Evolutionary conservation across 1,284 basidiomycete species (phyloP).

Genomic region (Pterulicium gracile): DNA sequence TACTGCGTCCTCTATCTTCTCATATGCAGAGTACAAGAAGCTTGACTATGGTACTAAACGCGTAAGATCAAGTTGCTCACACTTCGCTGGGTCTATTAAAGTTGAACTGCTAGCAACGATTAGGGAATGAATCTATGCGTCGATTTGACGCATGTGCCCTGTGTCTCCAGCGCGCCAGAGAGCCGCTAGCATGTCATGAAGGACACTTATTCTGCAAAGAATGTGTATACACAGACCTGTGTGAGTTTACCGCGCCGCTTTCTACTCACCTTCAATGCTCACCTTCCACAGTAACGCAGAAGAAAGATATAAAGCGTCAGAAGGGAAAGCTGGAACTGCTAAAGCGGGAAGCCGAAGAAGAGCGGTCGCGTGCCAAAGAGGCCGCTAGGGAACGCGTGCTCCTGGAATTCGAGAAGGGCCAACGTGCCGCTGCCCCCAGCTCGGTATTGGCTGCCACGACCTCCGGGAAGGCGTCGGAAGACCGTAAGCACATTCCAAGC

Average conservation of each 20-base stretch:
- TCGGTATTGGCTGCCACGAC: slow-evolving; percentile 22
- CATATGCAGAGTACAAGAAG: slow-evolving; percentile 78
- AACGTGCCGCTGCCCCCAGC: slow-evolving; percentile 49
- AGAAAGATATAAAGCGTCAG: slow-evolving; percentile 81
- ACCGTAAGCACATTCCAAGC: slow-evolving; percentile 20
- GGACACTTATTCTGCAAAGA: slow-evolving; percentile 91
- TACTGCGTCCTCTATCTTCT: slow-evolving; percentile 77
- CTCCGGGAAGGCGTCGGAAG: slow-evolving; percentile 17
- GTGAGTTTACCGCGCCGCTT: slow-evolving; percentile 29
- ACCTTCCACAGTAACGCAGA: slow-evolving; percentile 59
- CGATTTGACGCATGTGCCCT: slow-evolving; percentile 80
- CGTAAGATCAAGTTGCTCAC: slow-evolving; percentile 25
- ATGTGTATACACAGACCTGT: slow-evolving; percentile 67
- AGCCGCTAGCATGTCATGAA: slow-evolving; percentile 71
- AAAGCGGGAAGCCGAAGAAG: slow-evolving; percentile 67
- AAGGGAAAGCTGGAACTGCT: slow-evolving; percentile 65
- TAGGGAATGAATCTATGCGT: slow-evolving; percentile 87
- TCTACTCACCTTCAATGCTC: slow-evolving; percentile 8
- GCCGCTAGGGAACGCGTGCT: slow-evolving; percentile 80
- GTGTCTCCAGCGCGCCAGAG: slow-evolving; percentile 69
- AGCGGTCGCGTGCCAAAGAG: slow-evolving; percentile 51
- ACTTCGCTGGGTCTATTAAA: slow-evolving; percentile 4
- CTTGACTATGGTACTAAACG: slow-evolving; percentile 74
- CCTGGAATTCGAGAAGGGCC: slow-evolving; percentile 76
- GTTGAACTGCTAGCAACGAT: slow-evolving; percentile 46